These are phyloP conservation scores for Aphanomyces astaci DNA, from an alignment of 352 stramenopile species.

Conservation along the genomic window DNA sequence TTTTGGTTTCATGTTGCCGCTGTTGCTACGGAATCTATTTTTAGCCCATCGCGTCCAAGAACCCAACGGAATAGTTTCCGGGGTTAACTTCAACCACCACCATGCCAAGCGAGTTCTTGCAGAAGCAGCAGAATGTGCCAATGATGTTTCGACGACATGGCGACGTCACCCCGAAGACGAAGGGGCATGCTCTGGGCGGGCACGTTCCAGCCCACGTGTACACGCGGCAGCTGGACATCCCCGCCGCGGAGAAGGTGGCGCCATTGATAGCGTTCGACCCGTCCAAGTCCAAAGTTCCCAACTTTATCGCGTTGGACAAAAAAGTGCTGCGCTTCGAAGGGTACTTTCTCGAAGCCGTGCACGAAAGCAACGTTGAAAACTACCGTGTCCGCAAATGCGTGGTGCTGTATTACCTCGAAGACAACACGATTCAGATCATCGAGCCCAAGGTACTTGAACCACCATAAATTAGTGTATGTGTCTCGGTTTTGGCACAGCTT, in stretches of 20 bases:
- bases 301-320: conserved; percentile 71
- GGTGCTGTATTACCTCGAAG: conserved; percentile 80
- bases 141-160: conserved; percentile 75
- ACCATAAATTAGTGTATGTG: too few species aligned
- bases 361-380: conserved; percentile 83
- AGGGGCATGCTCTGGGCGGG: conserved; percentile 47
- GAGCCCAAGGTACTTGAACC: conserved; percentile 51
- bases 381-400: conserved; percentile 70
- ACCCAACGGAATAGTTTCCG: too few species aligned
- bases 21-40: too few species aligned
- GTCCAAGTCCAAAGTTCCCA: conserved; percentile 45
- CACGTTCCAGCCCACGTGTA: conserved; percentile 67
- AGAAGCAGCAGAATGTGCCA: conserved; percentile 62
- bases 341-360: conserved; percentile 82
- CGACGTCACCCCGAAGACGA: conserved; percentile 58
- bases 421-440: conserved; percentile 82
- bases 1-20: too few species aligned
- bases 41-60: too few species aligned
- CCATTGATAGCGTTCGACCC: conserved; percentile 23
- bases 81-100: background rate
- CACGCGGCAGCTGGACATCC: conserved; percentile 50
- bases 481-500: background rate
- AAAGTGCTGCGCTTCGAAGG: conserved; percentile 80
- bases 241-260: conserved; percentile 23
- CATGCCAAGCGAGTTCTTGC: conserved; percentile 12